Evolutionary conservation across 495 filamentous ascomycete genomes (phyloP).

Genomic region (Lasiosphaeria ovina): DNA sequence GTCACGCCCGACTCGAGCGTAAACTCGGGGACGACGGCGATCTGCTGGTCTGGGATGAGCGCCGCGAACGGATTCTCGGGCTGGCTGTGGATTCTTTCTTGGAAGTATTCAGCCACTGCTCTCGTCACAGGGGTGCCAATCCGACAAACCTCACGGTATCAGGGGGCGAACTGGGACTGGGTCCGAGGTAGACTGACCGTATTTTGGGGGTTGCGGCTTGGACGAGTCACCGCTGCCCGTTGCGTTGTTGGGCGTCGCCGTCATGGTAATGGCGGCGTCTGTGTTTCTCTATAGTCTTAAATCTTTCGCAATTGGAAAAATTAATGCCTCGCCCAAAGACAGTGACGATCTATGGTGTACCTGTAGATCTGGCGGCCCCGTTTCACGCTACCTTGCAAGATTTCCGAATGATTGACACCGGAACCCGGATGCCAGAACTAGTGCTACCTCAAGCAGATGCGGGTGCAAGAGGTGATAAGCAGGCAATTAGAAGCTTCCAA

Average conservation of each 20-base stretch:
- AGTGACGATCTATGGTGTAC: too few species aligned
- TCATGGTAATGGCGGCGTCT: constrained; percentile 13
- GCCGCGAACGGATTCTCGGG: constrained; percentile 89
- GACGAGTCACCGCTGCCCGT: constrained; percentile 10
- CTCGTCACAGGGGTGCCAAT: constrained; percentile 14
- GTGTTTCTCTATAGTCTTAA: too few species aligned
- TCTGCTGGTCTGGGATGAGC: constrained; percentile 82
- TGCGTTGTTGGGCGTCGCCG: constrained; percentile 2
- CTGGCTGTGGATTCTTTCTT: constrained; percentile 61
- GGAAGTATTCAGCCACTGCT: constrained; percentile 54
- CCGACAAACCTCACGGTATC: too few species aligned
- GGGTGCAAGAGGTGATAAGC: too few species aligned
- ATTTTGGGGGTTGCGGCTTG: constrained; percentile 22
- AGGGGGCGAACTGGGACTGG: not conserved
- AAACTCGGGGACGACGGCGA: constrained; percentile 82
- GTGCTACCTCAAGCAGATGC: too few species aligned
- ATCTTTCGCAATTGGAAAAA: too few species aligned
- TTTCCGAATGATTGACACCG: too few species aligned
- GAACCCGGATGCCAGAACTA: too few species aligned
- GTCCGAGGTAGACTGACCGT: constrained; percentile 38
- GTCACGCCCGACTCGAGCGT: constrained; percentile 90
- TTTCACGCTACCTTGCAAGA: too few species aligned
- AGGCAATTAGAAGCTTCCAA: too few species aligned
- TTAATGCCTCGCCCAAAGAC: too few species aligned
- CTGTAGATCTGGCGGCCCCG: too few species aligned